phyloP scores from a whole-genome alignment of 163 green algal species.

The Volvox carteri region DNA sequence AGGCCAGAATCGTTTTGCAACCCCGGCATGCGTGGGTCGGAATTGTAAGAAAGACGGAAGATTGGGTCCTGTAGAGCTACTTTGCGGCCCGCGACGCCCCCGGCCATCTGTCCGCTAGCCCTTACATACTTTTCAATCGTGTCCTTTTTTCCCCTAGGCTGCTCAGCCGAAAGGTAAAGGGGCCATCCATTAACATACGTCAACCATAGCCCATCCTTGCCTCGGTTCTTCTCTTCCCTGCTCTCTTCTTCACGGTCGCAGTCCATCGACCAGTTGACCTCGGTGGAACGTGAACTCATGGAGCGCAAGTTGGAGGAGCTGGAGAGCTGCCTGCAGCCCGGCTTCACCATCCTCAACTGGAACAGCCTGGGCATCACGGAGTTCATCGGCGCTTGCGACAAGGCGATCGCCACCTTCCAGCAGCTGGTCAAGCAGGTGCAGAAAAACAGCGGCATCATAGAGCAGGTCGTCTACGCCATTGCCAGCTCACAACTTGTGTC shows the following conservation, averaged over 20 bases:
- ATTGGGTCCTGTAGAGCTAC: too few species aligned
- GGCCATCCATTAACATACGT: too few species aligned
- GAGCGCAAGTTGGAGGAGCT: constrained; percentile 78
- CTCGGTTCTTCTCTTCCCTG: not conserved
- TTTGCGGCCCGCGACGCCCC: too few species aligned
- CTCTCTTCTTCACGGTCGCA: constrained; percentile 4
- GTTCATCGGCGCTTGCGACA: constrained; percentile 85
- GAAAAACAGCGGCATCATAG: constrained; percentile 86
- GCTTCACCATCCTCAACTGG: constrained; percentile 94
- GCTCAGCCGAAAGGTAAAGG: too few species aligned
- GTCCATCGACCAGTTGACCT: constrained; percentile 72
- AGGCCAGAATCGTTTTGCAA: too few species aligned
- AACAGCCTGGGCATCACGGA: constrained; percentile 91
- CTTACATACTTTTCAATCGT: too few species aligned
- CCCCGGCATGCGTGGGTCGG: too few species aligned
- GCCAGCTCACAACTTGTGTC: constrained; percentile 66
- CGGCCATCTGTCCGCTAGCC: too few species aligned
- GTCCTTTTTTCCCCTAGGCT: too few species aligned
- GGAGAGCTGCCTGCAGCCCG: constrained; percentile 81
- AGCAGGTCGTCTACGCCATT: constrained; percentile 82
- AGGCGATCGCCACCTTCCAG: constrained; percentile 87
- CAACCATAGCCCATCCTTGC: too few species aligned
- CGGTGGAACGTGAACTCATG: constrained; percentile 82
- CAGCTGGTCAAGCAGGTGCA: constrained; percentile 85
- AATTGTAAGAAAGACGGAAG: too few species aligned